Evolutionary conservation across 768 basidiomycete species (phyloP).

Genomic region (Kondoa malvinella): DNA sequence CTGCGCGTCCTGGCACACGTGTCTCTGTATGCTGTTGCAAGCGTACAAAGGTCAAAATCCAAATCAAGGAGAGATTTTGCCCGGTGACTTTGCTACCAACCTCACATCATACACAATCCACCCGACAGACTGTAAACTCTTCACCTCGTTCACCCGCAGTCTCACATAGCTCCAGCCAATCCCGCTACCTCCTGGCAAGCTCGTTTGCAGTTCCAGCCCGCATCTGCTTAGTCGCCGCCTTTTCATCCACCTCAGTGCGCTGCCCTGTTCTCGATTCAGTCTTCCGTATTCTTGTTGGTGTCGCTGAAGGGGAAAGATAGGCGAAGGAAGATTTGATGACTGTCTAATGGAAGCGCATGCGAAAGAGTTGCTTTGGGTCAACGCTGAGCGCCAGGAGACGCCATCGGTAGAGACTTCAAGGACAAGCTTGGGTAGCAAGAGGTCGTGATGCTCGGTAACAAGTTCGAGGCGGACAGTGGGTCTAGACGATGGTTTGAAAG

Average conservation of each 20-base stretch:
- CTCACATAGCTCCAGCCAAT: neutral
- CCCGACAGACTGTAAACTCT: neutral
- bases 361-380: too few species aligned
- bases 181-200: neutral
- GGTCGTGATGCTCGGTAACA: constrained; percentile 14
- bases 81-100: neutral
- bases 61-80: too few species aligned
- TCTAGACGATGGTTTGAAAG: constrained; percentile 12
- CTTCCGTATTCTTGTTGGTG: too few species aligned
- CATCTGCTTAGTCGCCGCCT: too few species aligned
- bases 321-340: too few species aligned
- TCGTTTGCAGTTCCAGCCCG: neutral
- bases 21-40: too few species aligned
- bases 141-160: neutral
- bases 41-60: too few species aligned
- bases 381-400: neutral
- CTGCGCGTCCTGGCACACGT: too few species aligned
- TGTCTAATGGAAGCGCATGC: too few species aligned
- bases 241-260: too few species aligned
- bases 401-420: constrained; percentile 18
- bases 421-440: neutral
- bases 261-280: too few species aligned
- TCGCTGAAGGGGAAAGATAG: too few species aligned
- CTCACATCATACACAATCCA: neutral
- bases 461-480: neutral